Evolutionary conservation across 192 early-diverging fungal species (phyloP).

Genomic region (Backusella westeae): DNA sequence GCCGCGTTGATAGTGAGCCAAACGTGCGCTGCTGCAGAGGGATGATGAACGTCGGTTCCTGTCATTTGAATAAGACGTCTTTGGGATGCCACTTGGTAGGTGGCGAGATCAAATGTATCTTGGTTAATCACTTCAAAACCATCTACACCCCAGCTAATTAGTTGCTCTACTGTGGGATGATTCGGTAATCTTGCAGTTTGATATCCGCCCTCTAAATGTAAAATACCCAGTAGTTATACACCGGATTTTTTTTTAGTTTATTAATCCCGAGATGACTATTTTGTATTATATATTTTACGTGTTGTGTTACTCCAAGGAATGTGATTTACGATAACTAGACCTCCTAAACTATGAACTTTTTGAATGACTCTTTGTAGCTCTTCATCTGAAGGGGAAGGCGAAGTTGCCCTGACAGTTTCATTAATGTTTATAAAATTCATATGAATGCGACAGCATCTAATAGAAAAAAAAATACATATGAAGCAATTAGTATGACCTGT

Average conservation of each 20-base stretch:
- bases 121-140: constrained; percentile 70
- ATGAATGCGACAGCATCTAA: constrained; percentile 65
- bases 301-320: constrained; percentile 75
- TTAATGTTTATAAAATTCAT: constrained; percentile 72
- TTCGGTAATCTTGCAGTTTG: constrained; percentile 53
- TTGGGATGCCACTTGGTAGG: constrained; percentile 49
- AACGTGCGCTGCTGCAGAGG: constrained; percentile 49
- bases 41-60: constrained; percentile 66
- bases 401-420: constrained; percentile 44
- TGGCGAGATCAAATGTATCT: constrained; percentile 54
- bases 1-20: constrained; percentile 59
- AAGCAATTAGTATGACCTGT: background rate
- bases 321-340: constrained; percentile 73
- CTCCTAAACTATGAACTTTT: constrained; percentile 61
- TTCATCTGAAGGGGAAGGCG: constrained; percentile 58
- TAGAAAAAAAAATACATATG: background rate
- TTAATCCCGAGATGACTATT: background rate
- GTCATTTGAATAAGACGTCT: constrained; percentile 54
- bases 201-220: constrained; percentile 44
- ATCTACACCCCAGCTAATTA: constrained; percentile 68
- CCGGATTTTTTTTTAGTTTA: background rate
- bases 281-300: constrained; percentile 27
- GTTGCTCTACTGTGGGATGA: constrained; percentile 55
- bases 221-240: background rate
- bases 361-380: constrained; percentile 57